Evolutionary conservation across 2,329 filamentous ascomycete genomes (phyloP).

Genomic region (Talaromyces sp.): DNA sequence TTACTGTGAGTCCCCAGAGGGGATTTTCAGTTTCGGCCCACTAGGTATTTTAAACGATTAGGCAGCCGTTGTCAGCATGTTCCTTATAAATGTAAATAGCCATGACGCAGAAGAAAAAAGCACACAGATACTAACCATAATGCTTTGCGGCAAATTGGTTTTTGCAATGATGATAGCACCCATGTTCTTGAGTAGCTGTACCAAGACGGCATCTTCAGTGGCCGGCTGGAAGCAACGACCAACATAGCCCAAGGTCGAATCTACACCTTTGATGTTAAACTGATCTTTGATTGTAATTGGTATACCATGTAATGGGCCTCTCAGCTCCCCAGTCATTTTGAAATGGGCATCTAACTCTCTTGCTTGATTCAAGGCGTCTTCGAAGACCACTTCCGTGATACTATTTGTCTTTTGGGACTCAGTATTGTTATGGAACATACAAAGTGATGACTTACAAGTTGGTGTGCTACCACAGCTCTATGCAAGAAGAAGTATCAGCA

Average conservation of each 20-base stretch:
- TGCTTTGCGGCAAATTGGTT: constrained; percentile 55
- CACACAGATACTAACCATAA: constrained; percentile 51
- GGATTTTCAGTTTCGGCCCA: constrained; percentile 31
- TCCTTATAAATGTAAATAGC: background rate
- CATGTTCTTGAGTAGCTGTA: constrained; percentile 25
- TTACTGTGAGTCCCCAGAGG: constrained; percentile 41
- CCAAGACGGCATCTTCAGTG: background rate
- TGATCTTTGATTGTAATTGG: constrained; percentile 57
- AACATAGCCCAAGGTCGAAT: constrained; percentile 51
- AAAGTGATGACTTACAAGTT: constrained; percentile 20
- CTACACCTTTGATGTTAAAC: constrained; percentile 55
- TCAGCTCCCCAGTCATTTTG: constrained; percentile 33
- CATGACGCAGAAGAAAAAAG: background rate
- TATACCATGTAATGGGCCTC: constrained; percentile 50
- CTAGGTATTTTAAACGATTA: background rate
- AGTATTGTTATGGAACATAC: background rate
- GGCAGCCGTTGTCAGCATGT: background rate
- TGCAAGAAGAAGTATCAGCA: background rate
- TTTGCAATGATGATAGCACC: constrained; percentile 53
- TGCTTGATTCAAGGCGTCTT: constrained; percentile 23
- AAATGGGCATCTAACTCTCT: constrained; percentile 23
- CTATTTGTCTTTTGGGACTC: constrained; percentile 33
- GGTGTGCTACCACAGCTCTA: constrained; percentile 28
- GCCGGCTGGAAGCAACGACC: constrained; percentile 47
- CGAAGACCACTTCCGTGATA: constrained; percentile 31